phyloP scores from a whole-genome alignment of 768 basidiomycete species.

The Clathrus columnatus region DNA sequence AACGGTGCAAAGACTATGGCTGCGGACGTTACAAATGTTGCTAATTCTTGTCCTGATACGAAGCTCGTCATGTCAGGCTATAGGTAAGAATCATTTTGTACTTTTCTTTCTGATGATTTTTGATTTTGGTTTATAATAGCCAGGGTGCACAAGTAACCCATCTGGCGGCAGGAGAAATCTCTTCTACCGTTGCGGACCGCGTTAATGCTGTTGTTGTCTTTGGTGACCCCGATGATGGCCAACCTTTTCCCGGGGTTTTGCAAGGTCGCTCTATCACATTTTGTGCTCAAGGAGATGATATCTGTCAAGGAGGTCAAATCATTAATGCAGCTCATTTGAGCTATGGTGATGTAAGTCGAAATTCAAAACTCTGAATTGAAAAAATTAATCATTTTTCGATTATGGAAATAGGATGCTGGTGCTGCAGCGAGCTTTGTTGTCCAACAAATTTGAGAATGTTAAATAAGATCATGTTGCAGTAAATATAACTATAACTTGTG shows the following conservation, averaged over 20 bases:
- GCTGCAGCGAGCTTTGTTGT: neutral
- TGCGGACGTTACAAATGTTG: conserved; percentile 6
- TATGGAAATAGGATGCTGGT: neutral
- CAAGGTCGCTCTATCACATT: conserved; percentile 22
- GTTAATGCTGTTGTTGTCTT: conserved; percentile 28
- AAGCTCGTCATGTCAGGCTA: conserved; percentile 21
- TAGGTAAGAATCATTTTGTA: neutral
- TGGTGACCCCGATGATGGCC: conserved; percentile 27
- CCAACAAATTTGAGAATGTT: too few relatives aligned
- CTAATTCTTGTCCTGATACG: conserved; percentile 19
- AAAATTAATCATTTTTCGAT: neutral
- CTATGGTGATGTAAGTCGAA: conserved; percentile 4
- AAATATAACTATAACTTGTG: too few relatives aligned
- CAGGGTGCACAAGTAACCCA: conserved; percentile 29
- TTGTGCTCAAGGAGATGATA: conserved; percentile 25
- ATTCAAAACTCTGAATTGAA: too few relatives aligned
- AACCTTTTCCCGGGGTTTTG: conserved; percentile 23
- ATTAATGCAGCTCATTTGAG: conserved; percentile 21
- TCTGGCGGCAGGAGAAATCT: conserved; percentile 27
- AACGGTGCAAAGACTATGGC: conserved; percentile 30
- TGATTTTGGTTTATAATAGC: conserved; percentile 12
- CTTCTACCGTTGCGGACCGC: conserved; percentile 20
- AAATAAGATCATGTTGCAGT: too few relatives aligned
- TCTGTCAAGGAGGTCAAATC: conserved; percentile 22
- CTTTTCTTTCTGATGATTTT: neutral